These are phyloP conservation scores for Epichloe gansuensis DNA, from an alignment of 2,329 filamentous ascomycete species.

Conservation along the genomic window DNA sequence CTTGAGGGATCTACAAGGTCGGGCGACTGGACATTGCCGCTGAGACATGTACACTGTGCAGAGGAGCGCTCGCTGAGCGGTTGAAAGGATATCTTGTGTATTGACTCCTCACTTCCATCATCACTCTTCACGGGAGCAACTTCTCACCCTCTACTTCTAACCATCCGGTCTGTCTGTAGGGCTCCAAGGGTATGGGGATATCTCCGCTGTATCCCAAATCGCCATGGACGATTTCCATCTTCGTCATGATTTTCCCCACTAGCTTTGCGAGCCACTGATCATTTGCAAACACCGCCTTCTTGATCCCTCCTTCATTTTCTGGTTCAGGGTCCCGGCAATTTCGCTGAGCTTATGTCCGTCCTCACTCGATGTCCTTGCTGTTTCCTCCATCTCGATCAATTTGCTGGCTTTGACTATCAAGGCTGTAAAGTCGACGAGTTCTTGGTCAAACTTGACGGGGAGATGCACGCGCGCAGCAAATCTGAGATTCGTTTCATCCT, in stretches of 20 bases:
- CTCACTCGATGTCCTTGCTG: background rate
- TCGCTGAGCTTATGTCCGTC: constrained; percentile 3
- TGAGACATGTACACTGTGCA: too few species aligned
- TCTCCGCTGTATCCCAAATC: constrained; percentile 4
- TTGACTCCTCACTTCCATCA: background rate
- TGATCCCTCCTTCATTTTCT: constrained; percentile 40
- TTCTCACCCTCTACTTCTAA: constrained; percentile 14
- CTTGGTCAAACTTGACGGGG: constrained; percentile 4
- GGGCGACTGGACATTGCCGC: too few species aligned
- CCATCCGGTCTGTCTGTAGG: constrained; percentile 3
- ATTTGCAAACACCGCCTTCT: constrained; percentile 15
- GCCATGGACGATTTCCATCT: constrained; percentile 2
- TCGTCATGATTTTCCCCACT: constrained; percentile 5
- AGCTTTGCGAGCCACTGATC: constrained; percentile 6
- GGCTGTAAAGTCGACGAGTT: constrained; percentile 5
- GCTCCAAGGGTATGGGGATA: background rate
- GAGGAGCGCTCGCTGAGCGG: background rate
- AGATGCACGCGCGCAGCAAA: constrained; percentile 2
- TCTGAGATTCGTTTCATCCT: background rate
- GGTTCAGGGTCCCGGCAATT: constrained; percentile 6
- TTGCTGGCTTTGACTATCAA: constrained; percentile 5
- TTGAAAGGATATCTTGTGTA: background rate
- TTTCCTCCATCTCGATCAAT: constrained; percentile 3
- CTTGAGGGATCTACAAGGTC: too few species aligned
- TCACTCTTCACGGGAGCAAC: constrained; percentile 30